Conservation (phyloP, 75 land plant species). For the Cunninghamia lanceolata region DNA sequence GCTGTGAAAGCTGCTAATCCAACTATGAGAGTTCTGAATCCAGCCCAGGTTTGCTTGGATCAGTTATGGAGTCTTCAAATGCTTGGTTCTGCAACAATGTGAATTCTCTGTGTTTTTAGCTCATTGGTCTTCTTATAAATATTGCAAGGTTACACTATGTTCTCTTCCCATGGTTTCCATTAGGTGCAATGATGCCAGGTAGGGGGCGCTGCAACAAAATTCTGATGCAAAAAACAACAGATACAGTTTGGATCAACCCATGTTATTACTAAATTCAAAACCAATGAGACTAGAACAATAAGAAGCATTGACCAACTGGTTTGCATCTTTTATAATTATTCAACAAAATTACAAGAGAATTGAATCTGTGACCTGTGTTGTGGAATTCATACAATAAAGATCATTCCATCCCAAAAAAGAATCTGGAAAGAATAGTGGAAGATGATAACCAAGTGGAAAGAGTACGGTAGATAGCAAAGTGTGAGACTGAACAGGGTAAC, state of each 20-base stretch:
- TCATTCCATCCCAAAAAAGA: background rate
- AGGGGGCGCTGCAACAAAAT: background rate
- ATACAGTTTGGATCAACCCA: background rate
- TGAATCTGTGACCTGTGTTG: background rate
- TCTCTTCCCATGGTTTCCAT: background rate
- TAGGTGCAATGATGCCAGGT: background rate
- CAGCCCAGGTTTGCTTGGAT: too few species aligned
- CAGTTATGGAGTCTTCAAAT: background rate
- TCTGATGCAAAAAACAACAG: background rate
- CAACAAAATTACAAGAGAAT: background rate
- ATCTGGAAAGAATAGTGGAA: background rate
- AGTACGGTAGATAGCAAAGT: background rate
- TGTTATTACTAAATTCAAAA: background rate
- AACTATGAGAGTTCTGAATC: too few species aligned
- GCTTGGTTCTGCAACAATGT: background rate
- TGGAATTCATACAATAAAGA: background rate
- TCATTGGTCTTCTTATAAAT: background rate
- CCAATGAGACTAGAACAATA: background rate
- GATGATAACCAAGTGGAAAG: background rate
- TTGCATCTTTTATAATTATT: background rate
- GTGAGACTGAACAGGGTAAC: background rate
- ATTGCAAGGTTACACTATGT: background rate
- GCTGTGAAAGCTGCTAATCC: too few species aligned
- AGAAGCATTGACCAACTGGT: background rate
- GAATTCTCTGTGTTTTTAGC: background rate